A percentile compares a stretch with the other conserved stretches of the same genome.
phyloP scores from a whole-genome alignment of 1,139 yeast genomes.

The Yamadazyma sp. region DNA sequence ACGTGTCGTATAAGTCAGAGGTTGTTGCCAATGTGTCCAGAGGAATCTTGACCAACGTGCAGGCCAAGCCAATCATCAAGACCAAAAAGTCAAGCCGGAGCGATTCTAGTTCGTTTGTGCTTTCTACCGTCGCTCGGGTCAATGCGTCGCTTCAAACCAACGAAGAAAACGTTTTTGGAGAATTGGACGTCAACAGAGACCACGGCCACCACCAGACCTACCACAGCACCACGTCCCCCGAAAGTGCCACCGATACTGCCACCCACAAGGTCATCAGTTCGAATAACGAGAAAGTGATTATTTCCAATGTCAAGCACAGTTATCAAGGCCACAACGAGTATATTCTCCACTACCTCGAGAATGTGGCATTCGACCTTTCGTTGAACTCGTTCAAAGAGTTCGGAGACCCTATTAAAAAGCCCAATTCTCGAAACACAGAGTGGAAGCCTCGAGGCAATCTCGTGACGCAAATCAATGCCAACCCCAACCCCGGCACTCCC shows the following conservation, averaged over 20 bases:
- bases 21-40: constrained; percentile 20
- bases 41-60: constrained; percentile 13
- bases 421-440: constrained; percentile 8
- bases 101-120: constrained; percentile 25
- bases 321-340: constrained; percentile 69
- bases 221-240: constrained; percentile 9
- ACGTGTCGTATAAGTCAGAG: constrained; percentile 52
- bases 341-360: constrained; percentile 55
- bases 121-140: constrained; percentile 34
- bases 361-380: constrained; percentile 55
- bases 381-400: constrained; percentile 68
- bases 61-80: constrained; percentile 2
- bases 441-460: constrained; percentile 47
- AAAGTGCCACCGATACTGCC: constrained; percentile 10
- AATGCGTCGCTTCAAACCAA: constrained; percentile 57
- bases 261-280: constrained; percentile 37
- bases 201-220: constrained; percentile 16
- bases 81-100: constrained; percentile 11
- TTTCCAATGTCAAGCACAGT: constrained; percentile 48
- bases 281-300: constrained; percentile 34
- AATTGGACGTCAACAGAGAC: constrained; percentile 39
- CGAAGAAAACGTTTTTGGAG: constrained; percentile 64
- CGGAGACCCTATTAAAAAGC: constrained; percentile 35
- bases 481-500: constrained; percentile 18
- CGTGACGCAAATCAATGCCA: constrained; percentile 50